Percentiles rank a stretch among this genome's conserved stretches.
Conservation (phyloP, 768 basidiomycete genomes). For the Boletus fagicola region DNA sequence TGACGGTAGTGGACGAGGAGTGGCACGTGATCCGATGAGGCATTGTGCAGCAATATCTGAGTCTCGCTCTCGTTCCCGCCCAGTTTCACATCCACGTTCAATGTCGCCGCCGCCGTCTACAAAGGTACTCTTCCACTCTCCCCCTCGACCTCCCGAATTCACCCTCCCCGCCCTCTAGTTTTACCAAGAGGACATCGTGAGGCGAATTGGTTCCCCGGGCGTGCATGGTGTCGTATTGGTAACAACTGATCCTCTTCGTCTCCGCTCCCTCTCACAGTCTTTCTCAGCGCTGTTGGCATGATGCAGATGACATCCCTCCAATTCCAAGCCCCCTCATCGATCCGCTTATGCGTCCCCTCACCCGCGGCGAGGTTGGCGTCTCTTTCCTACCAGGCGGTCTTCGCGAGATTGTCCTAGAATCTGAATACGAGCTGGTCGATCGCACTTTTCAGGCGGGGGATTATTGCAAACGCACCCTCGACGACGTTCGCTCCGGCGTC, state of each 20-base stretch:
- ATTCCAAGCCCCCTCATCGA: constrained; percentile 47
- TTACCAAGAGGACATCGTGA: constrained; percentile 68
- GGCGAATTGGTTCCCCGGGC: constrained; percentile 40
- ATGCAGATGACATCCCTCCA: constrained; percentile 66
- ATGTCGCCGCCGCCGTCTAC: constrained; percentile 35
- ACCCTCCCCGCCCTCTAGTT: constrained; percentile 39
- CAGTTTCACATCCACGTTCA: constrained; percentile 10
- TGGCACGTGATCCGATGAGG: no score
- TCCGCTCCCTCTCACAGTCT: constrained; percentile 7
- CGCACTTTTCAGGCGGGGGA: constrained; percentile 78
- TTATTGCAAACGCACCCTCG: constrained; percentile 73
- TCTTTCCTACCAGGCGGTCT: constrained; percentile 55
- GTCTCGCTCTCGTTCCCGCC: not conserved
- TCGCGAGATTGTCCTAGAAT: constrained; percentile 71
- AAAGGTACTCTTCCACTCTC: constrained; percentile 27
- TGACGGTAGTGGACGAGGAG: no score
- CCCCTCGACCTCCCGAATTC: not conserved
- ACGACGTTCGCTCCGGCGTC: constrained; percentile 74
- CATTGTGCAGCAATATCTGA: not conserved
- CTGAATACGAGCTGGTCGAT: constrained; percentile 67
- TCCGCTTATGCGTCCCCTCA: constrained; percentile 72
- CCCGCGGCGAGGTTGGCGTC: constrained; percentile 80
- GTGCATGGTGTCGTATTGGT: constrained; percentile 68
- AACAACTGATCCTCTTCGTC: constrained; percentile 18
- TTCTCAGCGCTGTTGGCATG: constrained; percentile 84